Base-by-base conservation (phyloP, 192 early-diverging fungal genomes). In the Coemansia sp. region DNA sequence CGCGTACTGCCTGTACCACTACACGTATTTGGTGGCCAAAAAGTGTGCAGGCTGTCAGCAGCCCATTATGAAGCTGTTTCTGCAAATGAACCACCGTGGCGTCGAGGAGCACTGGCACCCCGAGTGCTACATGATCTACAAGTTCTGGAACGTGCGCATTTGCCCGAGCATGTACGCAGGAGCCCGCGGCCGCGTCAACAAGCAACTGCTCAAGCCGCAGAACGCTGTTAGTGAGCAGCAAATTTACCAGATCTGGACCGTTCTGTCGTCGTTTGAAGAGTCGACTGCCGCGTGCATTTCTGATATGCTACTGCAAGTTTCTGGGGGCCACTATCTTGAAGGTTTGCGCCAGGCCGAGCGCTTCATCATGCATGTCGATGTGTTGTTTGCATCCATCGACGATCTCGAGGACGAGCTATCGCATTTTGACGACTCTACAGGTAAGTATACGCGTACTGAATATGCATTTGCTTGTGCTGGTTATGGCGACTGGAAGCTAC, bases 61-160 rank as follows among this genome's bases (percentile, higher is more conserved):
- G 52, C 91, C 94, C 17, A 96, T 99, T 60, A 78, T 99, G 68
- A 93, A 95, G 76, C 94, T 94, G 69, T 99, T 94, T 86, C 86
- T 99, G 46, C 94, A 99, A 74, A 93, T 96, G 68, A 91, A 85
- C 62, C 80, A 89, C 51, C 91, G 89, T 56, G 79, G 74, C 21
- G 74, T 65, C 26, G 83, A 86, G 42, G 93, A 96, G 68, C 93
- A 95, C 70, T 99, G 97, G 97, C 97, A 99, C 74, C 95, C 96
- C 5, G 93, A 96, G 69, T 99, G 97, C 75, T 99, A 99, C 80
- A 98, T 98, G 97, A 97, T 99, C 51, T 93, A 94, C 82, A 96
- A 97, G 87, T 82, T 82, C 53, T 85, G 83, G 81, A 78, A 84
- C 65, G 82, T 82, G 14, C 68, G 69, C 28, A 75, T 74, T 68